Conservation (phyloP, 306 rosid genomes). For the Citrullus colocynthis region DNA sequence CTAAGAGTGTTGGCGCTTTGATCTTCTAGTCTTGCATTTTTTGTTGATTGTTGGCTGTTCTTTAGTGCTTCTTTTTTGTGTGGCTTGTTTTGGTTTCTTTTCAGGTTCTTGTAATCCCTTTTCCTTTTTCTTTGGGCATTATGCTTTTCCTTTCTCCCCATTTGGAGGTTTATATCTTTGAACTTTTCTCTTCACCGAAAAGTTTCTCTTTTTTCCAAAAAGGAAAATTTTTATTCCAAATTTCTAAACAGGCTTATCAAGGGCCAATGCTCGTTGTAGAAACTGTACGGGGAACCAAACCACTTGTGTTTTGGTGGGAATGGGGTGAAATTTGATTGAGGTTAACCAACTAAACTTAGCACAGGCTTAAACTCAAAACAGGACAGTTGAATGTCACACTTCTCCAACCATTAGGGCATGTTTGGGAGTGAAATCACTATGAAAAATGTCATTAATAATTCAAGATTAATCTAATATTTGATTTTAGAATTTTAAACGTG, state of each 20-base stretch:
- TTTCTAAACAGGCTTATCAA: not conserved
- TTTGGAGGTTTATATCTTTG: not conserved
- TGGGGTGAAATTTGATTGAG: not conserved
- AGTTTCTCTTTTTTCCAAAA: not conserved
- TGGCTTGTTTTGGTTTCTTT: not conserved
- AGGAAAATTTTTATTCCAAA: not conserved
- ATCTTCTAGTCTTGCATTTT: not conserved
- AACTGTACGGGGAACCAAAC: not conserved
- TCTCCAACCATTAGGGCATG: not conserved
- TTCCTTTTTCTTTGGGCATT: not conserved
- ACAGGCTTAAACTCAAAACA: not conserved
- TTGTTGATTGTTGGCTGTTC: not conserved
- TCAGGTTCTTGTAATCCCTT: not conserved
- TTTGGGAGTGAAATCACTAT: too few relatives aligned
- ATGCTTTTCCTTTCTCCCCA: not conserved
- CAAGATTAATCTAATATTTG: too few relatives aligned
- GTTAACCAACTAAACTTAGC: not conserved
- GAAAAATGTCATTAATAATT: too few relatives aligned
- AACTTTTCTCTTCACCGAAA: not conserved
- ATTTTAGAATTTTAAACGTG: too few relatives aligned
- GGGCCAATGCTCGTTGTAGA: not conserved
- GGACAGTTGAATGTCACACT: not conserved
- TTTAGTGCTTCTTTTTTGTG: not conserved
- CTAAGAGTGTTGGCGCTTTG: not conserved
- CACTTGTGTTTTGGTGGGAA: not conserved